Evolutionary conservation across 2,329 filamentous ascomycete genomes (phyloP).

Genomic region (Parastagonospora nodorum): DNA sequence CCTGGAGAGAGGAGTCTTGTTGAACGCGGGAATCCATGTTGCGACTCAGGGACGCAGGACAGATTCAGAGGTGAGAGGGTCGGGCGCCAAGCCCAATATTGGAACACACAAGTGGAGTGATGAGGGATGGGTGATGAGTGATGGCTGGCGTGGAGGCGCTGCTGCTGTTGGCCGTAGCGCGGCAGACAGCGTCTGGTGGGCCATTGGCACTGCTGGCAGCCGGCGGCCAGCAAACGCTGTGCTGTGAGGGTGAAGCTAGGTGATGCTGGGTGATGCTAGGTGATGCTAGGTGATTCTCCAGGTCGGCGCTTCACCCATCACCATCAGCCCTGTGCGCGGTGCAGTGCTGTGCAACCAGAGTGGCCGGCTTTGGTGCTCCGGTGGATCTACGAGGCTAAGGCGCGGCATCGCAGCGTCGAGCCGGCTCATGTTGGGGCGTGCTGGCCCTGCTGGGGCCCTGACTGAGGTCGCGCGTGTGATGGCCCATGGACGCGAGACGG

Average conservation of each 20-base stretch:
- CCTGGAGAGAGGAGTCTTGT: slow-evolving; percentile 9
- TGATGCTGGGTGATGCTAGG: slow-evolving; percentile 1
- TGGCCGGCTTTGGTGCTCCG: slow-evolving; percentile 33
- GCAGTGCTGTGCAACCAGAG: slow-evolving; percentile 25
- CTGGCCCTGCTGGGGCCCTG: background rate
- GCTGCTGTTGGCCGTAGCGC: slow-evolving; percentile 11
- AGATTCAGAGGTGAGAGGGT: no score
- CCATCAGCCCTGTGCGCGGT: slow-evolving; percentile 27
- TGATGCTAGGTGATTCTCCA: slow-evolving; percentile 1
- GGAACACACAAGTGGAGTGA: no score
- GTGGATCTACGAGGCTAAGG: slow-evolving; percentile 28
- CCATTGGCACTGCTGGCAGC: background rate
- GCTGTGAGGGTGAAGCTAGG: slow-evolving; percentile 6
- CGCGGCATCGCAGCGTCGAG: slow-evolving; percentile 27
- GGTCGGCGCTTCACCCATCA: background rate
- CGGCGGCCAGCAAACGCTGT: slow-evolving; percentile 13
- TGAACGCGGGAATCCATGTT: background rate
- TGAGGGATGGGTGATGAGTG: no score
- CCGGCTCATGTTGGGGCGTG: slow-evolving; percentile 29
- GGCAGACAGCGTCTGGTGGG: background rate
- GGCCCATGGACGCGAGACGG: background rate
- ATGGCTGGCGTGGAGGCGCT: background rate
- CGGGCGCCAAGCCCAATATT: no score
- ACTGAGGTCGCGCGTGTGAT: no score
- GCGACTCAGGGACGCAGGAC: no score